A percentile compares a stretch with the other conserved stretches of the same genome.
phyloP scores from a whole-genome alignment of 169 alveolate species.

The Cryptosporidium viatorum region DNA sequence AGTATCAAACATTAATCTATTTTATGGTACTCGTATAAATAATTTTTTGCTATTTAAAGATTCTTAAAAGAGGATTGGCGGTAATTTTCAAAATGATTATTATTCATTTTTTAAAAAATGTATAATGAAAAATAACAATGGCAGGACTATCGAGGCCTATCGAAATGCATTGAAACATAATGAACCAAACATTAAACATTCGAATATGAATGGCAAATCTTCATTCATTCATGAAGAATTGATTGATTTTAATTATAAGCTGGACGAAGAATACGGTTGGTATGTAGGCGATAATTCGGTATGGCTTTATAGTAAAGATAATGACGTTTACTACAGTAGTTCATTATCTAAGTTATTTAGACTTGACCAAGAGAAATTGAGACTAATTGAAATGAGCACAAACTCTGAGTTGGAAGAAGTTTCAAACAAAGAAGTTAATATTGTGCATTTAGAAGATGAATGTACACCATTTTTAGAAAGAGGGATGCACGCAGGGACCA shows the following conservation, averaged over 20 bases:
- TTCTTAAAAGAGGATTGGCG: slow-evolving; percentile 24
- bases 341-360: slow-evolving; percentile 35
- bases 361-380: slow-evolving; percentile 23
- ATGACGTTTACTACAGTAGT: slow-evolving; percentile 51
- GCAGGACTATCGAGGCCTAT: background rate
- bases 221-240: background rate
- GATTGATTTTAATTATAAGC: background rate
- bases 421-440: background rate
- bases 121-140: background rate
- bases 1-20: slow-evolving; percentile 27
- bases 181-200: background rate
- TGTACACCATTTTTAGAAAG: slow-evolving; percentile 12
- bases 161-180: background rate
- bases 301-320: slow-evolving; percentile 39
- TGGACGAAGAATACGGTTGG: slow-evolving; percentile 73
- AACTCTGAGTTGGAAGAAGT: slow-evolving; percentile 35
- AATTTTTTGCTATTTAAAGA: background rate
- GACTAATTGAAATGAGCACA: slow-evolving; percentile 45
- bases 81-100: background rate
- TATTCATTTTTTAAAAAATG: background rate
- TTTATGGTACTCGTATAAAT: background rate
- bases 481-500: slow-evolving; percentile 60
- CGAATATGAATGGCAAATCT: background rate
- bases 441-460: background rate
- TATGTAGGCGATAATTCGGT: slow-evolving; percentile 19